Evolutionary conservation across 2,329 filamentous ascomycete genomes (phyloP), one percentile per base, ranked within the genome.

Genomic region (Ophiobolus disseminans): DNA sequence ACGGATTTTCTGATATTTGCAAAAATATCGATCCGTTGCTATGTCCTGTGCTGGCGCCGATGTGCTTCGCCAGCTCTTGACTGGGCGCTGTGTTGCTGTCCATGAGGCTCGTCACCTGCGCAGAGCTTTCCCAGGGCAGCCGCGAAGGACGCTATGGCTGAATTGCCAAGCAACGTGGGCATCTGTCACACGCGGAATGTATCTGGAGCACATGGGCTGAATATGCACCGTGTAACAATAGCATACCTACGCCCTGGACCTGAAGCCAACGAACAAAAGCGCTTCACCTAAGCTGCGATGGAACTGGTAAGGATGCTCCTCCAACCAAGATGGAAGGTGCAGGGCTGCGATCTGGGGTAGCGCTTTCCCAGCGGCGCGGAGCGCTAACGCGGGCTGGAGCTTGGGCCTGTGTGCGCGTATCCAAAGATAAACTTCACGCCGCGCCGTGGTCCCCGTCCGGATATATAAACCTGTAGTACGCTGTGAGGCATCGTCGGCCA

Each of bases 1-100:
- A 80, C 8, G 80, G 80, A 58, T 82, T 82, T 22, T 69, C 72
- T 20, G 75, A 73, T 35, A 81, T 67, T 35, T 80, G 77, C 16
- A 71, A 66, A 40, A 77, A 73, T 16, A 79, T 53, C 5, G 75
- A 74, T 40, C 66, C 70, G 48, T 75, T 62, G 38, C 62, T 73
- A 45, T 62, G 61, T 28, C 63, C 60, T 34, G 58, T 48, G 37
- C 68, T 66, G 43, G 58, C 40, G 65, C 63, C 26, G 39, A 61
- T 45, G 34, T 75, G 70, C 56, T 72, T 73, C 45, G 76, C 58
- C 45, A 74, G 65, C 65, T 70, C 60, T 45, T 65, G 63, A 48
- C 60, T 61, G 44, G 66, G 61, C 50, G 66, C 70, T 16, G 32
- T 44, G 32, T 44, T 44, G 72, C 76, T 70, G 53, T 71, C 70